Conservation (phyloP, 768 basidiomycete genomes). For the Suillus luteus region DNA sequence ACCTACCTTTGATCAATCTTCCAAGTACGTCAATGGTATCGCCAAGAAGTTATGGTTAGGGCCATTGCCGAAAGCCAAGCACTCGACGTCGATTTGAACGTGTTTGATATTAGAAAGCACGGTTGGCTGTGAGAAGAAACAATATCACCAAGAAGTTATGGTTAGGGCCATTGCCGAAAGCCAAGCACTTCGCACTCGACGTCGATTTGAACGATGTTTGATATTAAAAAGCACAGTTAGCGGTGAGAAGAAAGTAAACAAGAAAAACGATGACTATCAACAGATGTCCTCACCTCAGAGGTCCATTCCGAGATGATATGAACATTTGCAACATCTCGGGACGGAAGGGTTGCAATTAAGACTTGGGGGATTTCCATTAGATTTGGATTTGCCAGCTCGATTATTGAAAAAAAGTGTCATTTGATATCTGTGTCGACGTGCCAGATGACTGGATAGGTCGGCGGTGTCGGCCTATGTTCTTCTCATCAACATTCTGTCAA, state of each 20-base stretch:
- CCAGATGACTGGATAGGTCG: background rate
- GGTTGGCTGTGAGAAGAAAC: background rate
- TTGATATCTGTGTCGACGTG: background rate
- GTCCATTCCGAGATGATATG: background rate
- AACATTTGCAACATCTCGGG: background rate
- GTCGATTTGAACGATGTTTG: background rate
- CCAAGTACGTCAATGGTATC: conserved; percentile 7
- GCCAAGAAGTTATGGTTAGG: background rate
- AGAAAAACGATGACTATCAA: background rate
- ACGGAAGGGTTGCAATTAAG: background rate
- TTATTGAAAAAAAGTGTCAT: background rate
- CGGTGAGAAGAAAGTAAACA: background rate
- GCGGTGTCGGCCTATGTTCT: background rate
- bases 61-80: background rate
- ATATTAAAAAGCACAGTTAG: background rate
- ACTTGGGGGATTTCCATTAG: background rate
- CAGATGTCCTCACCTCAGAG: background rate
- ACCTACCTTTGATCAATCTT: conserved; percentile 9
- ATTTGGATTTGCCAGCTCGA: background rate
- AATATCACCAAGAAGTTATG: conserved; percentile 1
- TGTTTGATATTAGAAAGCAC: background rate
- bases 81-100: background rate
- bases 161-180: background rate
- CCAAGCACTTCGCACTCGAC: conserved; percentile 13
- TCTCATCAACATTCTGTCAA: background rate